Evolutionary conservation across 306 rosid species (phyloP), one percentile per base, ranked within the genome.

Genomic region (Sesbania bispinosa): DNA sequence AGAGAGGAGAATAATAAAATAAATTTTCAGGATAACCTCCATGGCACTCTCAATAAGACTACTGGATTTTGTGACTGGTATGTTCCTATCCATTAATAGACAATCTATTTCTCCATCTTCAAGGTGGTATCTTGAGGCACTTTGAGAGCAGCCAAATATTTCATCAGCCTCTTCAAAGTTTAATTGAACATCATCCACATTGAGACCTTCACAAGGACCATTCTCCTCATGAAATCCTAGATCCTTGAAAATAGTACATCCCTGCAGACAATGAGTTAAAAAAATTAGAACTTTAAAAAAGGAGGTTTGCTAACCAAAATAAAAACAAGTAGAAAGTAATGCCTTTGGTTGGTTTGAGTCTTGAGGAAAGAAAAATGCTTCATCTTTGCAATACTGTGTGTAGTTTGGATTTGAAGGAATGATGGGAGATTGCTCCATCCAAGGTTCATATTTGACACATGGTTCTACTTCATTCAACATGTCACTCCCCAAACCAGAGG

Each of bases 71-170:
- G 90, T 77, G 11, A 82, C 87, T n/a, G 87, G 67, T 30, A 71
- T 26, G 79, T 78, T 87, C 48, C 78, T 88, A 32, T 81, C 94
- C 88, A 84, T 78, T 58, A 89, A 73, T 10, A 85, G 74, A 74
- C 84, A 83, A 18, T 87, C 85, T 52, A 86, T 42, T 75, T 80
- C 88, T 63, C 90, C 90, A 65, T 81, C 87, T 65, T 84, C 86
- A 63, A 81, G 81, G 24, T 67, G 84, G 80, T 54, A 87, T 79
- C 71, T 73, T 29, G 77, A 6, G 27, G 81, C 74, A 80, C 29
- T 89, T 84, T 75, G 87, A 4, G 86, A 60, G 64, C 80, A 59
- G 21, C 76, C 82, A 69, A 90, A 82, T 67, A 88, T 73, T 60
- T 77, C 93, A 15, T 82, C 88, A 16, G 45, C 79, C 60, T 7